Evolutionary conservation across 345 rosid species (phyloP).

Genomic region (Psidium friedrichsthalianum): DNA sequence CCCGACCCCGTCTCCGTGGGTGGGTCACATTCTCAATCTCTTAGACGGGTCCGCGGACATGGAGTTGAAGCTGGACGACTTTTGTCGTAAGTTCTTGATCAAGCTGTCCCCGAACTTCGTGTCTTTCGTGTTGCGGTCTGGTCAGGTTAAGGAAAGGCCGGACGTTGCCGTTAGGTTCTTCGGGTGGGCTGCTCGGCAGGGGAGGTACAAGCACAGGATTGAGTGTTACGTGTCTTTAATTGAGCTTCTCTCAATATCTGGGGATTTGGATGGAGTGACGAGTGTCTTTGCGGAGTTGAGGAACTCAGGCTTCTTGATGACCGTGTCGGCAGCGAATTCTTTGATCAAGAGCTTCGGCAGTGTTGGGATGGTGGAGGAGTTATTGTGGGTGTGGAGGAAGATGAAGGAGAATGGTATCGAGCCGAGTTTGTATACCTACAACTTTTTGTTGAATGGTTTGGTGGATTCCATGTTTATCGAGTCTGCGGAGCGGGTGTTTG

Average conservation of each 20-base stretch:
- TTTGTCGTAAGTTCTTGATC: conserved; percentile 54
- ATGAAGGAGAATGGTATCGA: conserved; percentile 88
- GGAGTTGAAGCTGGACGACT: conserved; percentile 56
- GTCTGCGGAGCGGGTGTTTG: conserved; percentile 70
- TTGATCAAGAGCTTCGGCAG: conserved; percentile 74
- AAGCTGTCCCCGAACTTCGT: conserved; percentile 73
- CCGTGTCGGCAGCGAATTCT: conserved; percentile 41
- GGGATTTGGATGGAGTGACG: conserved; percentile 43
- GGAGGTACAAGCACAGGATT: conserved; percentile 52
- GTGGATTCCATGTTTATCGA: conserved; percentile 64
- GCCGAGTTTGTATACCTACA: conserved; percentile 71
- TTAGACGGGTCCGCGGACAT: conserved; percentile 54
- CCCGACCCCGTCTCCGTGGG: conserved; percentile 71
- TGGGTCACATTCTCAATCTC: conserved; percentile 42
- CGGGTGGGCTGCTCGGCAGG: conserved; percentile 67
- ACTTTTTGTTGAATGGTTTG: conserved; percentile 75
- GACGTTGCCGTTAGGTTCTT: conserved; percentile 58
- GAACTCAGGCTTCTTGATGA: conserved; percentile 40
- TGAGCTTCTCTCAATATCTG: conserved; percentile 37
- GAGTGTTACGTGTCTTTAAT: conserved; percentile 66
- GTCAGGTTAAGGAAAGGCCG: conserved; percentile 33
- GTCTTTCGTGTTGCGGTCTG: conserved; percentile 32
- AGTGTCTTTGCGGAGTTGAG: conserved; percentile 31
- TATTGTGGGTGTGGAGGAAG: conserved; percentile 87
- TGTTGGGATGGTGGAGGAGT: conserved; percentile 87